A percentile compares a stretch with the other conserved stretches of the same genome.
phyloP scores from a whole-genome alignment of 768 basidiomycete species.

The Suillus cothurnatus region DNA sequence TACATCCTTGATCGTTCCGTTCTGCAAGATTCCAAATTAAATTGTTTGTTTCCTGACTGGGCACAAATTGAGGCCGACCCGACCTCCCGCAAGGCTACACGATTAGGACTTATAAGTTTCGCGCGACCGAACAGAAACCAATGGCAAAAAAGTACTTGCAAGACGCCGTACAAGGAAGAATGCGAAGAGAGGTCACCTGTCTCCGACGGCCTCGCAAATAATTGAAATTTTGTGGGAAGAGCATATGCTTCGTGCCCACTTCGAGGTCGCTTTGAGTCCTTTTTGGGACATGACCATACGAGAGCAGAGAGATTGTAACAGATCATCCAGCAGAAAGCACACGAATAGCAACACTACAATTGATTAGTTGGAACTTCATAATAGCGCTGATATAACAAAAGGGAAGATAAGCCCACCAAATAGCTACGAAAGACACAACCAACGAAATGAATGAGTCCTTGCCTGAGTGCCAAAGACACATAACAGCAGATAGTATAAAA shows the following conservation, averaged over 20 bases:
- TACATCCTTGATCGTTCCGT: no score
- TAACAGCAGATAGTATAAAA: slow-evolving; percentile 10
- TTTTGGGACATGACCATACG: not conserved
- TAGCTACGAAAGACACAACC: not conserved
- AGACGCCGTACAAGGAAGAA: not conserved
- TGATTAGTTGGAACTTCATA: not conserved
- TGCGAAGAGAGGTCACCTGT: not conserved
- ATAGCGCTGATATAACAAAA: not conserved
- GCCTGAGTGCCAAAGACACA: not conserved
- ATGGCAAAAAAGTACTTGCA: not conserved
- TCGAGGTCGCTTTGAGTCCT: not conserved
- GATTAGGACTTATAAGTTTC: no score
- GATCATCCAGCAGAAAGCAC: not conserved
- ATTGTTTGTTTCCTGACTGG: no score
- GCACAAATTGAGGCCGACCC: not conserved
- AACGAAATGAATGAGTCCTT: not conserved
- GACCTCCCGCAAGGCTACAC: not conserved
- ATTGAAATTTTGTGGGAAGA: no score
- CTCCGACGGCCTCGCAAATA: not conserved
- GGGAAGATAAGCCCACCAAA: not conserved
- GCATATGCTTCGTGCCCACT: not conserved
- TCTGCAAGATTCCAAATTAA: no score
- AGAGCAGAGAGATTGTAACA: not conserved
- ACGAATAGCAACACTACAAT: not conserved
- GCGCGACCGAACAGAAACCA: not conserved